Conservation (phyloP, 345 rosid genomes). For the Populus alba region DNA sequence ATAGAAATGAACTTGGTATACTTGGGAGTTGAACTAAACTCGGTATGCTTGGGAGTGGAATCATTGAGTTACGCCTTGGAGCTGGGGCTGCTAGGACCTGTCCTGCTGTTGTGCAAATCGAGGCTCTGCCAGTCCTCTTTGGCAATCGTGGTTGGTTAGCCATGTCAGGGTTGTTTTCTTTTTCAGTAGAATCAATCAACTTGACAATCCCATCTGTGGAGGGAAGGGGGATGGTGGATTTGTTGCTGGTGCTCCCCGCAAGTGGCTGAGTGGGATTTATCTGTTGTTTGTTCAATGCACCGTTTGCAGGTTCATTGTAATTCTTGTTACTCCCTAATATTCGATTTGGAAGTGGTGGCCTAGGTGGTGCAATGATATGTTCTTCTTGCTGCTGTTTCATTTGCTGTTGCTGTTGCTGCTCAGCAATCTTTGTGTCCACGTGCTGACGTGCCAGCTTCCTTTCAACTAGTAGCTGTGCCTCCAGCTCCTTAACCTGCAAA, state of each 20-base stretch:
- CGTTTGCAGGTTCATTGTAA: constrained; percentile 30
- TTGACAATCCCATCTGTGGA: constrained; percentile 36
- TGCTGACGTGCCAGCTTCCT: constrained; percentile 96
- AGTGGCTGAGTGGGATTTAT: constrained; percentile 35
- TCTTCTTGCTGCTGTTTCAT: constrained; percentile 54
- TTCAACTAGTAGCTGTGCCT: constrained; percentile 81
- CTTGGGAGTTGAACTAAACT: constrained; percentile 26
- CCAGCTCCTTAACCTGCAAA: constrained; percentile 80
- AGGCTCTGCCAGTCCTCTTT: constrained; percentile 70
- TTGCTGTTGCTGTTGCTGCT: constrained; percentile 45
- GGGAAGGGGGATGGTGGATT: constrained; percentile 35
- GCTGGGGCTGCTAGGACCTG: constrained; percentile 42
- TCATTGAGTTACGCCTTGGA: constrained; percentile 73
- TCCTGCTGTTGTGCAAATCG: constrained; percentile 49
- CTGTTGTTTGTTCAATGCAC: constrained; percentile 37
- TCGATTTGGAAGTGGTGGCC: constrained; percentile 55
- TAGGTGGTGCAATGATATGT: constrained; percentile 35
- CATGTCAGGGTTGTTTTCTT: constrained; percentile 79
- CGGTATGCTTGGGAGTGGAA: constrained; percentile 52
- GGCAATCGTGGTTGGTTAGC: constrained; percentile 51
- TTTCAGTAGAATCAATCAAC: constrained; percentile 51
- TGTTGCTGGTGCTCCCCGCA: constrained; percentile 37
- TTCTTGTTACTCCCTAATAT: constrained; percentile 40
- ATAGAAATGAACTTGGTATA: constrained; percentile 27
- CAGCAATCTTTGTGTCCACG: constrained; percentile 83